Evolutionary conservation across 1,139 yeast species (phyloP).

Genomic region (Magnusiomyces paraingens): DNA sequence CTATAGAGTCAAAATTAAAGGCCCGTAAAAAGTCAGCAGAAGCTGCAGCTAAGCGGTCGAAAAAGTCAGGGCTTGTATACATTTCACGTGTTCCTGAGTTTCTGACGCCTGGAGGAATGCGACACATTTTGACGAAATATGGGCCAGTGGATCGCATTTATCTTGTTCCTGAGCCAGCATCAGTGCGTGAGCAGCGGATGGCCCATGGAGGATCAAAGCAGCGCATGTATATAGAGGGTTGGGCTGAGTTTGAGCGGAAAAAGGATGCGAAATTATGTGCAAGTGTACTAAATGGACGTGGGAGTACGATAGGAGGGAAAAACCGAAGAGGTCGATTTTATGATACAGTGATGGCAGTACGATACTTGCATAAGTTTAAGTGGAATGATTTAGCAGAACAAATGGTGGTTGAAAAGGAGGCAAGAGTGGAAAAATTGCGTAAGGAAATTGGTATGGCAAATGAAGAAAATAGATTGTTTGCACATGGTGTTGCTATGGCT

Average conservation of each 20-base stretch:
- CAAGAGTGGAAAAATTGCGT: slow-evolving; percentile 78
- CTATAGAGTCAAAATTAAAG: slow-evolving; percentile 22
- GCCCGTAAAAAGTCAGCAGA: slow-evolving; percentile 27
- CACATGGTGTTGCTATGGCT: slow-evolving; percentile 78
- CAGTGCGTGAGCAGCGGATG: slow-evolving; percentile 57
- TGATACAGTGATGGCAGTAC: slow-evolving; percentile 88
- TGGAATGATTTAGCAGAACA: slow-evolving; percentile 95
- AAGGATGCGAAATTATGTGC: slow-evolving; percentile 87
- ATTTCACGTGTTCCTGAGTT: slow-evolving; percentile 89
- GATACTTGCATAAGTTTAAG: slow-evolving; percentile 84
- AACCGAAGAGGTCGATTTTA: slow-evolving; percentile 79
- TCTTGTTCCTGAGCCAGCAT: slow-evolving; percentile 77
- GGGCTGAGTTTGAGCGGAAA: slow-evolving; percentile 88
- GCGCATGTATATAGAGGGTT: slow-evolving; percentile 83
- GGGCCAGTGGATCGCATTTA: slow-evolving; percentile 84
- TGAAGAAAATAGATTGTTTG: slow-evolving; percentile 74
- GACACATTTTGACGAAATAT: slow-evolving; percentile 71
- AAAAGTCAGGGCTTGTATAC: slow-evolving; percentile 85
- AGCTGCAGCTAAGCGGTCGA: slow-evolving; percentile 37
- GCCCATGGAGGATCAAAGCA: slow-evolving; percentile 94
- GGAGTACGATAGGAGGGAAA: slow-evolving; percentile 79
- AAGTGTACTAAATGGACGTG: slow-evolving; percentile 64
- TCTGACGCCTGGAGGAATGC: slow-evolving; percentile 89
- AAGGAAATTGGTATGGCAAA: slow-evolving; percentile 87
- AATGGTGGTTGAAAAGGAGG: slow-evolving; percentile 83